Conservation (phyloP, 2,329 filamentous ascomycete species). For the Penicillium palitans region DNA sequence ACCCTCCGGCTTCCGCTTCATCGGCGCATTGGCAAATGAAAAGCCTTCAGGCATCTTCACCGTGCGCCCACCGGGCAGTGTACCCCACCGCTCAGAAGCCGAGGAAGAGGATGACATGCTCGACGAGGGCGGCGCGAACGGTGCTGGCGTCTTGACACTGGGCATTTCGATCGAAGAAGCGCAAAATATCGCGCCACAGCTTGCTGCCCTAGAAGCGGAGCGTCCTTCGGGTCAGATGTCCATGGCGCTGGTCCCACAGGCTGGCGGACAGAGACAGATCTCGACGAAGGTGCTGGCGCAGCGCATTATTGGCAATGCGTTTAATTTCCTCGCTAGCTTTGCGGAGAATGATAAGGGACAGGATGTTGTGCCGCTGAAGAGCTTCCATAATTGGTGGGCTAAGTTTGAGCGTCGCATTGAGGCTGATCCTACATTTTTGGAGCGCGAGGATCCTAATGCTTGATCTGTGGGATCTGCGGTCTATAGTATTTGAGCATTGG, state of each 20-base stretch:
- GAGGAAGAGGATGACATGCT: constrained; percentile 48
- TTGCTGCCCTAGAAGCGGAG: constrained; percentile 57
- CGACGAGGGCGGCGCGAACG: constrained; percentile 41
- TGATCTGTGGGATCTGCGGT: not conserved
- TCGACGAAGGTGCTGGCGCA: constrained; percentile 82
- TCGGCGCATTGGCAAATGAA: constrained; percentile 84
- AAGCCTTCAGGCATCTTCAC: constrained; percentile 94
- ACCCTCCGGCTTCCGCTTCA: constrained; percentile 69
- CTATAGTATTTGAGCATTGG: not conserved
- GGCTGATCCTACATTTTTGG: constrained; percentile 83
- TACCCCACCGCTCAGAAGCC: constrained; percentile 31
- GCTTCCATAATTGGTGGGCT: constrained; percentile 96
- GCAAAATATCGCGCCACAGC: constrained; percentile 66
- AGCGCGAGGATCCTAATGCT: constrained; percentile 60
- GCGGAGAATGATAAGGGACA: constrained; percentile 66
- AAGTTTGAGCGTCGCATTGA: constrained; percentile 91
- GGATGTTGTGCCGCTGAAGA: constrained; percentile 89
- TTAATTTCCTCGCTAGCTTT: constrained; percentile 93
- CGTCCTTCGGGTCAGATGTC: constrained; percentile 25
- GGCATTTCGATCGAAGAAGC: constrained; percentile 81
- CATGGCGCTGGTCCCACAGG: constrained; percentile 31
- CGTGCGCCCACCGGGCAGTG: constrained; percentile 47
- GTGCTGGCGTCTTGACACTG: constrained; percentile 60
- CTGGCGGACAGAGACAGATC: constrained; percentile 43
- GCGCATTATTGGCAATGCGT: constrained; percentile 92